These are phyloP conservation scores for Coprinopsis marcescibilis DNA, from an alignment of 768 basidiomycete genomes.

Conservation along the genomic window DNA sequence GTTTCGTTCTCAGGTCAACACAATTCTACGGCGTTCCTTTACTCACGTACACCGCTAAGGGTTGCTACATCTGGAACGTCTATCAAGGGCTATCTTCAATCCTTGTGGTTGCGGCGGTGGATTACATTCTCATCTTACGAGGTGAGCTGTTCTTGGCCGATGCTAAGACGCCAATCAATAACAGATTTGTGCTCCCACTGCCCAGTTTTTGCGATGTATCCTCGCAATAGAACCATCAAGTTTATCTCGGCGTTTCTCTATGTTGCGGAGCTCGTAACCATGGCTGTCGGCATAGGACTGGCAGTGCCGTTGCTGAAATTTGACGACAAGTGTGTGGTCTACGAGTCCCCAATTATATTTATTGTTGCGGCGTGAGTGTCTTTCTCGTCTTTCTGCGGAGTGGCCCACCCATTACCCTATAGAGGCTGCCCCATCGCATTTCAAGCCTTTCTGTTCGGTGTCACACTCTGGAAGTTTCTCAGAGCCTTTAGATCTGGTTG, in stretches of 20 bases:
- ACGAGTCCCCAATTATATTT: slow-evolving; percentile 19
- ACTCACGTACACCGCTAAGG: slow-evolving; percentile 32
- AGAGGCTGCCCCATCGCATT: slow-evolving; percentile 17
- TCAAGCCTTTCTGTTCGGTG: slow-evolving; percentile 33
- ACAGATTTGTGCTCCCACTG: not conserved
- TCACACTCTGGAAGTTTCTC: slow-evolving; percentile 32
- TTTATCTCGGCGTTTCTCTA: slow-evolving; percentile 13
- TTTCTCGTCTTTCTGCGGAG: not conserved
- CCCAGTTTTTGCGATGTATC: slow-evolving; percentile 35
- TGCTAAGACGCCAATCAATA: not conserved
- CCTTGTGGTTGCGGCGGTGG: slow-evolving; percentile 26
- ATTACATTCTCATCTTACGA: slow-evolving; percentile 37
- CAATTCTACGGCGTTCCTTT: slow-evolving; percentile 28
- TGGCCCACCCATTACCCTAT: too few relatives aligned
- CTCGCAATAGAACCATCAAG: slow-evolving; percentile 1
- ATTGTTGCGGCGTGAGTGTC: slow-evolving; percentile 4
- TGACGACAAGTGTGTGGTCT: slow-evolving; percentile 29
- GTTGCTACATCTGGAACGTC: slow-evolving; percentile 40
- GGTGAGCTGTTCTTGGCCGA: slow-evolving; percentile 18
- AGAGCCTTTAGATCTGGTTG: slow-evolving; percentile 28
- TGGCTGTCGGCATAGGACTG: slow-evolving; percentile 25
- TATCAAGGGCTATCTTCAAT: slow-evolving; percentile 32
- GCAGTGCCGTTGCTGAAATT: slow-evolving; percentile 26
- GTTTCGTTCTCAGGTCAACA: slow-evolving; percentile 22
- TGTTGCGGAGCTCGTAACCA: slow-evolving; percentile 25